Evolutionary conservation across 129 eudicot species (phyloP).

Genomic region (sunflower (Helianthus annuus)): HanXRQr2.0-SUNRISE NC_035445.2:51057625-51058124

Average conservation of each 20-base stretch:
- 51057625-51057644: constrained; percentile 92
- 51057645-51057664: constrained; percentile 92
- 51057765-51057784: constrained; percentile 77
- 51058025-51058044: constrained; percentile 80
- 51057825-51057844: constrained; percentile 64
- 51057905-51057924: constrained; percentile 95
- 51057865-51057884: constrained; percentile 89
- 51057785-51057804: constrained; percentile 76
- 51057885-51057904: constrained; percentile 94
- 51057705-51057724: constrained; percentile 91
- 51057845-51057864: constrained; percentile 67
- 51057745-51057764: constrained; percentile 95
- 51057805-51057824: constrained; percentile 84
- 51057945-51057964: constrained; percentile 91
- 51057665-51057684: constrained; percentile 84
- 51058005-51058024: constrained; percentile 74
- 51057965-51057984: constrained; percentile 90
- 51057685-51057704: constrained; percentile 97
- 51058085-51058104: constrained; percentile 70
- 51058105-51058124: constrained; percentile 77
- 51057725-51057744: constrained; percentile 91
- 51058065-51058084: constrained; percentile 86
- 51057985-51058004: constrained; percentile 62
- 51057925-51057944: constrained; percentile 92
- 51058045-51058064: constrained; percentile 88